Evolutionary conservation across 2,329 filamentous ascomycete species (phyloP).

Genomic region (Thermochaetoides dissita): DNA sequence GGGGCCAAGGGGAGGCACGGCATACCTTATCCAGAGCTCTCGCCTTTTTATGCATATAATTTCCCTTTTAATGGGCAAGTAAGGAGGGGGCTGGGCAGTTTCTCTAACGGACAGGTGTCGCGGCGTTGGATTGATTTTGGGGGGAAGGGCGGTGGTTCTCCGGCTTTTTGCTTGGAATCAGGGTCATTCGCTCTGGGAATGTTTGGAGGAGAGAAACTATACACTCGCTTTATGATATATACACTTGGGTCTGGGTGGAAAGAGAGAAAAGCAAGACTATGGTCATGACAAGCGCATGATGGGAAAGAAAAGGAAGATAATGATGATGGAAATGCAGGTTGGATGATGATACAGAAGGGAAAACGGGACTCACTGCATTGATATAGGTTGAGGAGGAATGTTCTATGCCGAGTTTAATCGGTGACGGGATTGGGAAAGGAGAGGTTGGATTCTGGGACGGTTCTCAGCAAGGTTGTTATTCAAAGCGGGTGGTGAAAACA

Average conservation of each 20-base stretch:
- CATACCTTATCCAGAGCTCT: background rate
- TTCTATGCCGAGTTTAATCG: too few relatives aligned
- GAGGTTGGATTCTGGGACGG: too few relatives aligned
- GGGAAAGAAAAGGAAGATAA: background rate
- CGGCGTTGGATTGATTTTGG: constrained; percentile 1
- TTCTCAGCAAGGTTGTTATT: too few relatives aligned
- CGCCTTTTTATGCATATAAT: background rate
- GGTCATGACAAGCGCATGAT: background rate
- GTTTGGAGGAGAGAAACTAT: background rate
- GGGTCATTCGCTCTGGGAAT: too few relatives aligned
- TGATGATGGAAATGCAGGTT: background rate
- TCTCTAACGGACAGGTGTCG: background rate
- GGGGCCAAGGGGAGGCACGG: background rate
- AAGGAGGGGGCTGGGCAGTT: background rate
- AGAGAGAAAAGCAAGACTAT: background rate
- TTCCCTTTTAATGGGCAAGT: background rate
- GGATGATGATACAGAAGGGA: background rate
- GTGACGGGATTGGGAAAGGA: too few relatives aligned
- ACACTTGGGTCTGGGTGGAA: background rate
- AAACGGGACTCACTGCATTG: too few relatives aligned
- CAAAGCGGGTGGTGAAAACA: too few relatives aligned
- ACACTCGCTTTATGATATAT: background rate
- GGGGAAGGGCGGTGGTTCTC: background rate
- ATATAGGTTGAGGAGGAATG: too few relatives aligned
- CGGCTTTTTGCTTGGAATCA: background rate